These are phyloP conservation scores for Trichoderma sp. DNA, from an alignment of 2,329 filamentous ascomycete species.

Conservation along the genomic window DNA sequence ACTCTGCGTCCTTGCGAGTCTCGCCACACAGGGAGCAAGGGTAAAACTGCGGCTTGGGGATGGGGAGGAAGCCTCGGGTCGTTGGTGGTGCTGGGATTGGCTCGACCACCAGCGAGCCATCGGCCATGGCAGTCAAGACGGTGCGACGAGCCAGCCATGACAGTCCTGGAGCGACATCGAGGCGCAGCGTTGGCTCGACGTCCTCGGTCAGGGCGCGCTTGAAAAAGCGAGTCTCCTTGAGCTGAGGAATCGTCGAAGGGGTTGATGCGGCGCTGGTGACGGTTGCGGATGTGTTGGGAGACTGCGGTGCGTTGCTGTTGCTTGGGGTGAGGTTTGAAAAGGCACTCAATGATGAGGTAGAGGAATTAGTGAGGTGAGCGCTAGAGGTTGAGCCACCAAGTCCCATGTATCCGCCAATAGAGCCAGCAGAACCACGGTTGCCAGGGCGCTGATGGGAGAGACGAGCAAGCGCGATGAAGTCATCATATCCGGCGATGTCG, in stretches of 20 bases:
- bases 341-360: conserved; percentile 55
- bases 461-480: conserved; percentile 75
- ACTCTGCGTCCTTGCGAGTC: conserved; percentile 63
- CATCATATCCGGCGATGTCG: conserved; percentile 76
- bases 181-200: conserved; percentile 86
- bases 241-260: conserved; percentile 48
- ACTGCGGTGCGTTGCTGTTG: conserved; percentile 56
- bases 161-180: conserved; percentile 84
- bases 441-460: conserved; percentile 58
- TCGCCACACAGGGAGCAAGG: conserved; percentile 91
- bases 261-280: conserved; percentile 43
- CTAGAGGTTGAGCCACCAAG: conserved; percentile 47
- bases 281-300: conserved; percentile 49
- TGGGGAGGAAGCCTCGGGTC: conserved; percentile 40
- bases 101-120: conserved; percentile 85
- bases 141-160: conserved; percentile 90
- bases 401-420: conserved; percentile 51
- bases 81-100: conserved; percentile 64
- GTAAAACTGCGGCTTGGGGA: conserved; percentile 54
- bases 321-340: conserved; percentile 44
- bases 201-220: conserved; percentile 87
- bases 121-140: conserved; percentile 77
- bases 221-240: conserved; percentile 93
- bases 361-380: conserved; percentile 54
- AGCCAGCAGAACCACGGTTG: conserved; percentile 70